Evolutionary conservation across 164 flowering plant species (phyloP), one percentile per base, ranked within the genome.

Genomic region (Houttuynia cordata): DNA sequence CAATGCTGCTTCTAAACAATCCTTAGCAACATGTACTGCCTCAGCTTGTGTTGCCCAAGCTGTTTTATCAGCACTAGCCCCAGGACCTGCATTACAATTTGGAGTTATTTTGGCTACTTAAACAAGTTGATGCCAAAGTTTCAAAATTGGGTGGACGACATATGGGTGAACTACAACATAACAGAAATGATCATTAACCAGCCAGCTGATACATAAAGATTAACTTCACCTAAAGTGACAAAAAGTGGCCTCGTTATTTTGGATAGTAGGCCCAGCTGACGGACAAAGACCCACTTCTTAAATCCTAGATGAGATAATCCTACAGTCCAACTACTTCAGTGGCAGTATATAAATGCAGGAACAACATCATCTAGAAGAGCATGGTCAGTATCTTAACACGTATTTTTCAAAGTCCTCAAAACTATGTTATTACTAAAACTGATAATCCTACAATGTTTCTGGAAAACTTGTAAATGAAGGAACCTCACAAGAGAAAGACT

Each of bases 11-110:
- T 78, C 68, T 67, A 93, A 68, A 68, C 94, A 88, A 56, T 87
- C 91, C 70, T 83, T 87, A 24, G 98, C 96, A 65, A 81, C 84
- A 77, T 76, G 79, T 63, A 80, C 76, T 60, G 94, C 91, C 24
- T 59, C 59, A 71, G 68, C 55, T 67, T 78, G 80, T 66, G 82
- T 77, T n/a, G 47, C 62, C 56, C 68, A 73, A 68, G 80, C 71
- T 59, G 67, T 76, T 58, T 79, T 83, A 63, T 73, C 81, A 52
- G 81, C 73, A 72, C 69, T 78, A 55, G 97, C 90, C 51, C 97
- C 97, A 57, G 96, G 85, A 76, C 98, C 98, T 87, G 70, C 49
- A 39, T n/a, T 5, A 52, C 10, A 20, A 18, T 18, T 52, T n/a
- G 20, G 55, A 9, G 24, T n/a, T n/a, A 52, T 22, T 52, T 52